These are phyloP conservation scores for Rauvolfia tetraphylla DNA, from an alignment of 257 asterid genomes.

Conservation along the genomic window DNA sequence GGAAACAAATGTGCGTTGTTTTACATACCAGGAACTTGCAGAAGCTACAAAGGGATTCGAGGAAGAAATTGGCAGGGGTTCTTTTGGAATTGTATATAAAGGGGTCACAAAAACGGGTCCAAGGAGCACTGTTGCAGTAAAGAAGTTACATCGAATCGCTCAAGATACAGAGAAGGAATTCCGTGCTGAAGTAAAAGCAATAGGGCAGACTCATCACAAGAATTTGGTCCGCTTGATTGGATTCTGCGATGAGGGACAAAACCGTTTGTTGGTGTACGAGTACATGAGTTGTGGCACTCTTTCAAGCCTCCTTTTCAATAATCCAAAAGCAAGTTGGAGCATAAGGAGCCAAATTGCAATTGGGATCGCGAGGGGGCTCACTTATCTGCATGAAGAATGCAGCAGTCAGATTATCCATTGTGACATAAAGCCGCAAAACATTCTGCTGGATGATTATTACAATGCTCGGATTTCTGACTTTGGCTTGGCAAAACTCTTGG, in stretches of 20 bases:
- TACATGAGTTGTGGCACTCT: conserved; percentile 34
- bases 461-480: too few species aligned
- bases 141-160: conserved; percentile 46
- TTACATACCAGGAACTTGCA: conserved; percentile 5
- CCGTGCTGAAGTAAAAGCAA: too few species aligned
- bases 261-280: conserved; percentile 37
- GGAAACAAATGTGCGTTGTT: not conserved
- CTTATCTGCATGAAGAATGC: conserved; percentile 39
- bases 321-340: conserved; percentile 26
- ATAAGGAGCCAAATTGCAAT: conserved; percentile 25
- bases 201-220: too few species aligned
- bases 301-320: conserved; percentile 21
- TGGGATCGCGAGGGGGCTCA: conserved; percentile 33
- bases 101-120: conserved; percentile 28
- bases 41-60: conserved; percentile 1
- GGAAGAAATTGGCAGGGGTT: conserved; percentile 42
- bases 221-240: too few species aligned
- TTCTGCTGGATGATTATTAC: too few species aligned
- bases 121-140: conserved; percentile 34
- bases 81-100: conserved; percentile 58
- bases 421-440: too few species aligned
- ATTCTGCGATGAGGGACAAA: conserved; percentile 26
- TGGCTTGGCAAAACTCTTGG: too few species aligned
- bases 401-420: conserved; percentile 33
- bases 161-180: too few species aligned